phyloP scores from a whole-genome alignment of 108 stramenopile genomes.

The Mediolabrus comicus region DNA sequence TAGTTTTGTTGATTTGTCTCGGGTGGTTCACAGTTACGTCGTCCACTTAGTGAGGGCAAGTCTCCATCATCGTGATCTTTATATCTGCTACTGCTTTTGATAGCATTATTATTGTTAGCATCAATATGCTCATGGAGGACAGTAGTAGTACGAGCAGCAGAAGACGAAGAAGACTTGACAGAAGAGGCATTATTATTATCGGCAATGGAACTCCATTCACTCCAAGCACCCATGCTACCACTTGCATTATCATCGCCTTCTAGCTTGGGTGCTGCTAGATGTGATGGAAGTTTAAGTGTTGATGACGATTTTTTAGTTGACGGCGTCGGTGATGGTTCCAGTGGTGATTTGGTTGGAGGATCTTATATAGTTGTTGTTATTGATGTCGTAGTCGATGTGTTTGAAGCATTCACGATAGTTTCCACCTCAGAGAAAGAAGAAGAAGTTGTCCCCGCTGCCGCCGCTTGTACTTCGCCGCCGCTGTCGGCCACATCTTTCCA shows the following conservation, averaged over 20 bases:
- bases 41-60: neutral
- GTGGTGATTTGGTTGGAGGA: neutral
- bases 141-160: neutral
- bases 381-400: neutral
- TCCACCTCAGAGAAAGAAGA: neutral
- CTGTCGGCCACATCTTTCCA: no score
- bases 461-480: neutral
- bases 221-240: neutral
- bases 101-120: no score
- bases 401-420: neutral
- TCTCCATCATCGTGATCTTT: neutral
- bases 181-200: constrained; percentile 1
- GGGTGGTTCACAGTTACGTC: constrained; percentile 2
- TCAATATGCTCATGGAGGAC: no score
- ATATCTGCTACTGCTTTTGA: neutral
- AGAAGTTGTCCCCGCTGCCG: neutral
- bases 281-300: neutral
- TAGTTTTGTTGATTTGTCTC: neutral
- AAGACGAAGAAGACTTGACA: neutral
- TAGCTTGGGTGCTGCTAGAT: neutral
- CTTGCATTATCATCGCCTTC: neutral
- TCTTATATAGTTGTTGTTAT: neutral
- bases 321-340: neutral
- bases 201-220: neutral
- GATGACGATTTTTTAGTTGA: neutral